Percentiles rank a stretch among this genome's conserved stretches.
Conservation (phyloP, 805 yeast species). For the Clavispora vitiphila region DNA sequence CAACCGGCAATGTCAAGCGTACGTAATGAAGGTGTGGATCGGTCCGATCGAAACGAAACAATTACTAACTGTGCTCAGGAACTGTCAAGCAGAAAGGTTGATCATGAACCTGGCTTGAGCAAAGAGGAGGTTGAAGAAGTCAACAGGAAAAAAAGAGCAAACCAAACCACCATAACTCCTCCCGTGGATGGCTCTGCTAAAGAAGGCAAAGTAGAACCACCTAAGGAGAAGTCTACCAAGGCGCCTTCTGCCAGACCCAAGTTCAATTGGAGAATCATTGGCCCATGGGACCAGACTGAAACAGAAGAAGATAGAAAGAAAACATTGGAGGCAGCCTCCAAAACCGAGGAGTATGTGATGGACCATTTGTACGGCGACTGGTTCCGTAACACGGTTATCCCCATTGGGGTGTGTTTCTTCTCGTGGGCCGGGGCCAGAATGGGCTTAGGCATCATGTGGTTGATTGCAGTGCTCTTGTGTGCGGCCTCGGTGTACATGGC, state of each 20-base stretch:
- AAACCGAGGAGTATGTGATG: conserved; percentile 53
- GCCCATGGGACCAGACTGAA: conserved; percentile 28
- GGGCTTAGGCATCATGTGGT: conserved; percentile 62
- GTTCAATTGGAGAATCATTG: conserved; percentile 39
- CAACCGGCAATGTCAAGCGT: not conserved
- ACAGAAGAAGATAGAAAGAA: conserved; percentile 20
- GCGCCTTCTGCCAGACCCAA: conserved; percentile 13
- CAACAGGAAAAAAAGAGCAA: conserved; percentile 10
- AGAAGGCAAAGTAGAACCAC: not conserved
- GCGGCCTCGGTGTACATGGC: conserved; percentile 64
- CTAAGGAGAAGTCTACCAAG: not conserved
- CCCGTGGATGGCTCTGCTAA: conserved; percentile 11
- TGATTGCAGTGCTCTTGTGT: conserved; percentile 54
- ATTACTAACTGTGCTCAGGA: not conserved
- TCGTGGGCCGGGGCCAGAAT: conserved; percentile 62
- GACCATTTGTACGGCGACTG: conserved; percentile 71
- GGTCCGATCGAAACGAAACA: not conserved
- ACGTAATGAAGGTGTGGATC: not conserved
- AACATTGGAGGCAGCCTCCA: conserved; percentile 22
- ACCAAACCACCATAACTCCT: conserved; percentile 7
- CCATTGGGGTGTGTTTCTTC: conserved; percentile 67
- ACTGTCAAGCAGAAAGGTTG: not conserved
- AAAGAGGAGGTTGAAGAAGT: conserved; percentile 14
- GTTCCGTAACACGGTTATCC: conserved; percentile 61
- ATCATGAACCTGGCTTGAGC: conserved; percentile 10